These are phyloP conservation scores for Candida neerlandica DNA, from an alignment of 1,139 yeast genomes.

Conservation along the genomic window DNA sequence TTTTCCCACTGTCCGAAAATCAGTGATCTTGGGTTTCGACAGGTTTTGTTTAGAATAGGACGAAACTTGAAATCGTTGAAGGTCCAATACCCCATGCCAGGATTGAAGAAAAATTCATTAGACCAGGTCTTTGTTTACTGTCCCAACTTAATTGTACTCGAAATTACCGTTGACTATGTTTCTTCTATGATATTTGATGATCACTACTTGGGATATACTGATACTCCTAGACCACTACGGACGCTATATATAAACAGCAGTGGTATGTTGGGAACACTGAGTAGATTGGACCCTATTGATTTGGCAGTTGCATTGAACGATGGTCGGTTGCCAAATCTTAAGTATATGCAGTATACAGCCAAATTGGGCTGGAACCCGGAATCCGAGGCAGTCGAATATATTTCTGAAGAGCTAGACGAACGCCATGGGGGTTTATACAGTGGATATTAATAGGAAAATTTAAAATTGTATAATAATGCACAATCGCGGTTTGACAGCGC, in stretches of 20 bases:
- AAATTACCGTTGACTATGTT: slow-evolving; percentile 80
- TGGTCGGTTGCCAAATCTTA: slow-evolving; percentile 68
- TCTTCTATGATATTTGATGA: slow-evolving; percentile 68
- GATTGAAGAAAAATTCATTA: slow-evolving; percentile 65
- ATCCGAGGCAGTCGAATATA: slow-evolving; percentile 60
- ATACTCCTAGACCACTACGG: slow-evolving; percentile 57
- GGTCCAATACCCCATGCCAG: slow-evolving; percentile 88
- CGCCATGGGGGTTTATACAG: slow-evolving; percentile 47
- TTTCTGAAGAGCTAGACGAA: slow-evolving; percentile 42
- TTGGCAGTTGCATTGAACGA: slow-evolving; percentile 83
- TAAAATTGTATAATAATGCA: neutral
- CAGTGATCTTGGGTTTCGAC: slow-evolving; percentile 60
- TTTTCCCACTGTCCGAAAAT: slow-evolving; percentile 88
- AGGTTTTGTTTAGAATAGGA: slow-evolving; percentile 66
- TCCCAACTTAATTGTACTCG: slow-evolving; percentile 65
- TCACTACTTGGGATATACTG: slow-evolving; percentile 46
- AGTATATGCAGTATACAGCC: slow-evolving; percentile 66
- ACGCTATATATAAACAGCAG: slow-evolving; percentile 77
- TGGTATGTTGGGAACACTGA: slow-evolving; percentile 84
- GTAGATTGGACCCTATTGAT: slow-evolving; percentile 84
- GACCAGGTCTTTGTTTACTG: slow-evolving; percentile 76
- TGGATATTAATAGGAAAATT: slow-evolving; percentile 34
- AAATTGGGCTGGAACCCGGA: slow-evolving; percentile 88
- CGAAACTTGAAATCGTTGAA: slow-evolving; percentile 60
- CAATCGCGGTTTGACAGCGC: neutral